Evolutionary conservation across 2,329 filamentous ascomycete species (phyloP), one percentile per base, ranked within the genome.

Genomic region (Xylaria sp.): DNA sequence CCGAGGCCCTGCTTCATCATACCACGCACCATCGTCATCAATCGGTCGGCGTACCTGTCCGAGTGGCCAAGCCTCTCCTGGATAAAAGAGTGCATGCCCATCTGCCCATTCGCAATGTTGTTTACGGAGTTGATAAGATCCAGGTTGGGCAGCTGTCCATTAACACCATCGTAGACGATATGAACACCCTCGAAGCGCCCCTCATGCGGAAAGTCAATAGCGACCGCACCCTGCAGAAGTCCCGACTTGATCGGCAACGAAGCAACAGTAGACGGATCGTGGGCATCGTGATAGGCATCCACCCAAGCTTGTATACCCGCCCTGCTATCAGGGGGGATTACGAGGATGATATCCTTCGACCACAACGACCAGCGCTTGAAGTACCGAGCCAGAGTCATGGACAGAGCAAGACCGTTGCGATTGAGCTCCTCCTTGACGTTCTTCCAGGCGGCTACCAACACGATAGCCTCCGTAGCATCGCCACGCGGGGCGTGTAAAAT

Each of bases 341-440:
- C 76, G 67, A 99, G 86, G 60, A 99, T 93, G 66, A 99, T 96
- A 73, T 99, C 94, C 75, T 99, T 99, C 60, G 92, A 97, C 94
- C 94, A 99, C 34, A 99, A 81, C 56, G 92, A 97, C 94, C 94
- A 99, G 67, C 89, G 85, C 75, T 95, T 96, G 78, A 99, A 97
- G 76, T 99, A 99, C 66, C 94, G 85, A 34, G 91, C 90, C 66
- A 99, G 76, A 0, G 93, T 92, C 68, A 99, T 77, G 1, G 92
- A 87, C 37, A 99, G 81, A 6, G 92, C 88, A 4, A 99, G 87
- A 16, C 93, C 94, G 62, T 92, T 94, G 64, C 87, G 82, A 75
- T 99, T 99, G 67, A 92, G 76, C 66, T 88, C 82, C 30, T 83
- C 86, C 58, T 91, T 84, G 67, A 90, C 87, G 66, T 92, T 97